Conservation (phyloP, 306 rosid genomes). For the Sicyos baderoa region DNA sequence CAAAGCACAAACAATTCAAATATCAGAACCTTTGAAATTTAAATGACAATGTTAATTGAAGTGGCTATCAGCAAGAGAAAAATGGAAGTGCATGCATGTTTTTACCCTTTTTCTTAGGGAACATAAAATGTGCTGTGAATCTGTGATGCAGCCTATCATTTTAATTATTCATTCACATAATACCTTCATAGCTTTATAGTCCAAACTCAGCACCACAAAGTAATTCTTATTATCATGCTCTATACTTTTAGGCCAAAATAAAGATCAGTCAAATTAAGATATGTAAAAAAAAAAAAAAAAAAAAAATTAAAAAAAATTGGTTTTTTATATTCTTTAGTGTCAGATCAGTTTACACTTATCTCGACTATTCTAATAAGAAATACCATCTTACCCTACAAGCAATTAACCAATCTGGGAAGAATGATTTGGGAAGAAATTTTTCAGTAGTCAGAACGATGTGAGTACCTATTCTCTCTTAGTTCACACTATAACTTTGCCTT, state of each 20-base stretch:
- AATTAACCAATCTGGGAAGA: too few relatives aligned
- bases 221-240: not conserved
- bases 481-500: too few relatives aligned
- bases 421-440: too few relatives aligned
- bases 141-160: not conserved
- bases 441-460: too few relatives aligned
- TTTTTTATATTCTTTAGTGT: too few relatives aligned
- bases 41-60: not conserved
- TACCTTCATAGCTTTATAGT: not conserved
- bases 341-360: too few relatives aligned
- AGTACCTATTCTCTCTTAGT: not conserved
- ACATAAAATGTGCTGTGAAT: not conserved
- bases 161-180: not conserved
- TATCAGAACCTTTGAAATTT: not conserved
- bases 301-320: too few relatives aligned
- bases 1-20: not conserved
- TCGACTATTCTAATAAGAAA: too few relatives aligned
- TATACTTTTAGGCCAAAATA: not conserved
- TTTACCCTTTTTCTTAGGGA: not conserved
- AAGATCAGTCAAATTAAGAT: too few relatives aligned
- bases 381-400: too few relatives aligned
- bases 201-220: not conserved
- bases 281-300: too few relatives aligned
- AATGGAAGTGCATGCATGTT: not conserved
- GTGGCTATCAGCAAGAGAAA: not conserved